Percentiles rank a stretch among this genome's conserved stretches.
These are phyloP conservation scores for Stellera chamaejasme DNA, from an alignment of 345 rosid genomes.

Conservation along the genomic window DNA sequence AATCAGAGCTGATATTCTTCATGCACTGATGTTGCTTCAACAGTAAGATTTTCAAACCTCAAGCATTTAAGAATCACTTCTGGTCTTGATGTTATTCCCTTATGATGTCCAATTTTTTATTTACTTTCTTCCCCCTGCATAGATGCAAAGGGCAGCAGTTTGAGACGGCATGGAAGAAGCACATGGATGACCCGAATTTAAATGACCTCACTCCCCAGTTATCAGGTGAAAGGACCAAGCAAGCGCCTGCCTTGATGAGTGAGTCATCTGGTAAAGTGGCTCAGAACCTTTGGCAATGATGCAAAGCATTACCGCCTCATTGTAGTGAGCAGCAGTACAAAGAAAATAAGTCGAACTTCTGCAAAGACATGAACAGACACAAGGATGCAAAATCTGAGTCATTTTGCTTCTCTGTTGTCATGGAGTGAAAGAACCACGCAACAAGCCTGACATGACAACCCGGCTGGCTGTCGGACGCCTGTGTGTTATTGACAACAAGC, in stretches of 20 bases:
- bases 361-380: too few relatives aligned
- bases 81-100: background rate
- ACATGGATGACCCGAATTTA: constrained; percentile 57
- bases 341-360: too few relatives aligned
- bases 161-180: constrained; percentile 57
- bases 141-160: constrained; percentile 70
- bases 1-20: constrained; percentile 43
- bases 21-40: constrained; percentile 54
- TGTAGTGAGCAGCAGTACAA: too few relatives aligned
- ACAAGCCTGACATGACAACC: too few relatives aligned
- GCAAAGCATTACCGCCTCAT: background rate
- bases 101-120: background rate
- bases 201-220: constrained; percentile 19
- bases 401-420: too few relatives aligned
- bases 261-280: background rate
- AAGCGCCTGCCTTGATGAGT: background rate
- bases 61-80: background rate
- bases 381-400: too few relatives aligned
- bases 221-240: constrained; percentile 11
- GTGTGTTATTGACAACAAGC: too few relatives aligned
- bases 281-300: constrained; percentile 7
- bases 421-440: too few relatives aligned
- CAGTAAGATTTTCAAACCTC: constrained; percentile 35
- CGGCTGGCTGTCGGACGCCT: too few relatives aligned
- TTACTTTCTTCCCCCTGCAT: background rate